Evolutionary conservation across 2,329 filamentous ascomycete genomes (phyloP), one percentile per base, ranked within the genome.

Genomic region (Fusarium protoensiforme): DNA sequence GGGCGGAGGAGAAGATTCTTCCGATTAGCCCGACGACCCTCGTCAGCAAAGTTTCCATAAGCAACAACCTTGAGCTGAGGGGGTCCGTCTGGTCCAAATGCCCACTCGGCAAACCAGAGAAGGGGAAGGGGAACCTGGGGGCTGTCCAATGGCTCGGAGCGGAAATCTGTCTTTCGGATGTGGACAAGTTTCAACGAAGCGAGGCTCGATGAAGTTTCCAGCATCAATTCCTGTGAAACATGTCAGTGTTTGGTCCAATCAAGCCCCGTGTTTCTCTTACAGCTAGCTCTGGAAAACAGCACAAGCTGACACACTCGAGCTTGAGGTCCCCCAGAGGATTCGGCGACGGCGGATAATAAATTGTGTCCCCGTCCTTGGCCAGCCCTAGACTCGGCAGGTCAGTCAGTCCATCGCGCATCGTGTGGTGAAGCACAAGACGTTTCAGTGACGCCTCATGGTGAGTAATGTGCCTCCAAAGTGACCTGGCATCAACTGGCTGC

Each of bases 21-120:
- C 2, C 0, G 0, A 29, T 38, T 5, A 2, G 33, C 18, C 2
- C 35, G 16, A 2, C 35, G 16, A 2, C 35, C 20, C 2, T 5
- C 35, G 7, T 38, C 16, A 18, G 54, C 11, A 57, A 57, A 39
- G 16, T 29, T 7, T 20, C 54, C 54, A 5, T 38, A 56, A 1
- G 22, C 53, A 24, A 56, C 6, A 0, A 22, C 14, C 20, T 56
- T 20, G 5, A 56, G 31, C 6, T 24, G 1, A 8, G 53, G 31
- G 2, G 33, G 10, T 2, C 53, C 53, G 0, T 4, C 8, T 18
- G 31, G 31, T 0, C 53, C 5, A 2, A 56, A 56, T 5, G 53
- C 31, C 53, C 53, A 56, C 33, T 22, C n/a, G n/a, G n/a, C n/a
- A n/a, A n/a, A n/a, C n/a, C n/a, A n/a, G n/a, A n/a, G n/a, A n/a